Evolutionary conservation across 345 rosid genomes (phyloP), one percentile per base, ranked within the genome.

Genomic region (Cardiospermum halicacabum): DNA sequence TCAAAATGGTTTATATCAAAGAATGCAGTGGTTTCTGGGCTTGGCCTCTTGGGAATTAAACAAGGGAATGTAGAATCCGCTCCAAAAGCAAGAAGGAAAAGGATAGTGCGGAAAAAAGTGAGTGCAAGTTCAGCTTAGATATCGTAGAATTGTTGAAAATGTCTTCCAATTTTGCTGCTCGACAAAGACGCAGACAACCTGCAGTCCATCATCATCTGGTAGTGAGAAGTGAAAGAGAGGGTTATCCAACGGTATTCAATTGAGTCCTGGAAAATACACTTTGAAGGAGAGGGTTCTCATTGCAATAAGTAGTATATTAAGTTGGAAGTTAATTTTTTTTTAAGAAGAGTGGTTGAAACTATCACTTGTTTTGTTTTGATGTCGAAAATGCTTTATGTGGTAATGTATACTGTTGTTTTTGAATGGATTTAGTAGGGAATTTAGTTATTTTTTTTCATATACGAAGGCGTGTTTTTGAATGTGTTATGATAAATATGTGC

Each of bases 1-100:
- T 76, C 96, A 55, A 86, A 62, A 61, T 88, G 96, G 98, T 80
- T 89, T 69, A 83, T 90, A 70, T 93, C 97, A 11, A 89, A 85
- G 82, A 82, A 89, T 61, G 71, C 97, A 40, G 49, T 89, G 1
- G 76, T 88, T 64, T 89, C 97, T 19, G 91, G 96, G 37, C 88
- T 87, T 27, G 89, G 94, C 16, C 84, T 84, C 61, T 84, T 92
- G 11, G 98, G 98, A 67, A 75, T 79, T 69, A 84, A 78, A 78
- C 91, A 85, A 79, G 89, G 80, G 30, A 76, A 66, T 22, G 64
- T 56, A 0, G 81, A 69, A 16, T 74, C 75, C 15, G 49, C 92
- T 45, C 89, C 88, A 3, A 89, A 80, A 79, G 83, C 85, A 16
- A 69, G 91, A 43, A 81, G 93, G 71, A 89, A 92, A 77, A 88